Base-by-base conservation (phyloP, 2,329 filamentous ascomycete species). In the Clathrospora elynae region DNA sequence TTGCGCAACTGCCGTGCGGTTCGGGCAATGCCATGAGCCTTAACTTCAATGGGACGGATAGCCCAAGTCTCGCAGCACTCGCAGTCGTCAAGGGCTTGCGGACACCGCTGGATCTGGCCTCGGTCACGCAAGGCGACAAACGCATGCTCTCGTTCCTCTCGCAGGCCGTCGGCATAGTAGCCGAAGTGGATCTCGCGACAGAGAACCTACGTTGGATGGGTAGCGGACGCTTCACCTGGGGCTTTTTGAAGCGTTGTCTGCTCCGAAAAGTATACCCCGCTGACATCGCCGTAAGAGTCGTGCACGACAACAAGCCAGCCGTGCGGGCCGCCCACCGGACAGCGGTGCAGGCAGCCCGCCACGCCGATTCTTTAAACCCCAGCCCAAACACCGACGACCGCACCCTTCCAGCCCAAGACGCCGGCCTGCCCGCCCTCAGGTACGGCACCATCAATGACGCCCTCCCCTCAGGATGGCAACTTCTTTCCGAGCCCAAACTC, bases 171-270 rank as follows among this genome's bases (percentile, higher is more conserved):
- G 93, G 93, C 14, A 87, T 97, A 46, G 82, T 97, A 24, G 93
- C 93, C 1, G 93, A 97, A 64, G 82, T 82, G 34, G 93, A 99
- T 69, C 77, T 99, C 9, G 91, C 82, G 2, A 99, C 93, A 0
- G 93, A 99, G 61, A 76, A 95, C 62, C 73, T 97, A 51, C 85
- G 93, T 29, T 97, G 92, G 91, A 91, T 99, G 86, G 93, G 93
- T 12, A 80, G 81, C 33, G 78, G 84, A 19, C 83, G 93, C 39
- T 99, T 99, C 61, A 90, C 88, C 0, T 86, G 86, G 61, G 93
- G 93, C 5, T 83, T 96, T 49, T 65, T 95, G n/a, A n/a, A n/a
- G n/a, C n/a, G 78, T 85, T 51, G 91, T 17, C 76, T 96, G 12
- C 75, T 95, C 31, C 79, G 82, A 40, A 86, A 88, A 20, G 78